A percentile compares a stretch with the other conserved stretches of the same genome.
phyloP scores from a whole-genome alignment of 768 basidiomycete species.

The Lanmaoa rubissima region DNA sequence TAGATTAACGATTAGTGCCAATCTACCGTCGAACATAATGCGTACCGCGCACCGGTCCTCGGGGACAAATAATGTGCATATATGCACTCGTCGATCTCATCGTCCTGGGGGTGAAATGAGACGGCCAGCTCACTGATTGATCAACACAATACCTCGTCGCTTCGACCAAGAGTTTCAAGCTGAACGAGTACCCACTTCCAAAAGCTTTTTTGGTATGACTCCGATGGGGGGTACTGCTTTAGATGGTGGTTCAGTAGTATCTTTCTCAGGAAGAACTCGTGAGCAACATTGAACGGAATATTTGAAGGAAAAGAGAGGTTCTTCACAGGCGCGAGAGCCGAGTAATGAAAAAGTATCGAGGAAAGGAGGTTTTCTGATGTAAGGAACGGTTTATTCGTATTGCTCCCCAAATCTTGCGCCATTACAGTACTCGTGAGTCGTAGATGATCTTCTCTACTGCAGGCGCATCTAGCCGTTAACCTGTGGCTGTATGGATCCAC shows the following conservation, averaged over 20 bases:
- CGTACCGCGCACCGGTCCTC: slow-evolving; percentile 33
- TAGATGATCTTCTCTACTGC: not conserved
- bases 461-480: no score
- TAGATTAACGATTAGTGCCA: not conserved
- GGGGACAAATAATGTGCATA: slow-evolving; percentile 61
- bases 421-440: not conserved
- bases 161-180: slow-evolving; percentile 44
- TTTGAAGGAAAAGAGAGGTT: slow-evolving; percentile 41
- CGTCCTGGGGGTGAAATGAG: slow-evolving; percentile 37
- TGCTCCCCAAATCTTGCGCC: not conserved
- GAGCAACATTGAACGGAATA: slow-evolving; percentile 39
- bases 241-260: slow-evolving; percentile 57
- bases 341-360: slow-evolving; percentile 49
- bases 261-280: slow-evolving; percentile 52
- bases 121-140: not conserved
- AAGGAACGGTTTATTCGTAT: not conserved
- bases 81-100: slow-evolving; percentile 63
- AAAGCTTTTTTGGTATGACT: slow-evolving; percentile 58
- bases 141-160: slow-evolving; percentile 45
- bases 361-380: slow-evolving; percentile 31
- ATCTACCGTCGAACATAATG: not conserved
- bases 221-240: slow-evolving; percentile 57
- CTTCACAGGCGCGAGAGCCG: slow-evolving; percentile 47
- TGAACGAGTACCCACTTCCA: slow-evolving; percentile 70
- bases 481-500: not conserved